Conservation (phyloP, 192 early-diverging fungal species). For the Coemansia sp. region DNA sequence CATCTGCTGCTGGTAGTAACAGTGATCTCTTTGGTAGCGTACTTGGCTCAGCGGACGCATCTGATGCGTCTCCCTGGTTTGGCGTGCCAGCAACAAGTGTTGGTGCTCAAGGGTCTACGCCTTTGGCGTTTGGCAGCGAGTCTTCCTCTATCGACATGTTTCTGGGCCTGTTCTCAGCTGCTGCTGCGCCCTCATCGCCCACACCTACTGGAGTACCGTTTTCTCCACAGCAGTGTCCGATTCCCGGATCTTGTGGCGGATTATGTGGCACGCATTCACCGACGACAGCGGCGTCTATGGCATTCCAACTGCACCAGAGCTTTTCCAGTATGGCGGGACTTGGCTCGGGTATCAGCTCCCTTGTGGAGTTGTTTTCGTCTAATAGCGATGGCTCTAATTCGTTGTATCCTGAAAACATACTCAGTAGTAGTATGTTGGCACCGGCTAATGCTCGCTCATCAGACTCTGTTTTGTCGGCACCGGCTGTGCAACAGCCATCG, state of each 20-base stretch:
- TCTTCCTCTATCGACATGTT: slow-evolving; percentile 1
- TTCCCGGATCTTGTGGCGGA: slow-evolving; percentile 24
- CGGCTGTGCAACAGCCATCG: neutral
- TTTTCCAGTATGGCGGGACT: slow-evolving; percentile 37
- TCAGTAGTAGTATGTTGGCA: slow-evolving; percentile 40
- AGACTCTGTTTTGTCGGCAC: neutral
- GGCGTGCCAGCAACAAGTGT: neutral
- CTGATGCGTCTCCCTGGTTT: neutral
- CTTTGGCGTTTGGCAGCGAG: neutral
- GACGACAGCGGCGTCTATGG: slow-evolving; percentile 22
- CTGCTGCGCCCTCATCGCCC: neutral
- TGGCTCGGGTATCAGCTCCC: slow-evolving; percentile 28
- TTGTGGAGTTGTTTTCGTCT: slow-evolving; percentile 40
- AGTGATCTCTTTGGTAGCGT: neutral
- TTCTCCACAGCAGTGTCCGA: slow-evolving; percentile 18
- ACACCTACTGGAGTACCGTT: neutral
- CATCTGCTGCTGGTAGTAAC: neutral
- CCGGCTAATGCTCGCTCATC: neutral
- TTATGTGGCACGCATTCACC: slow-evolving; percentile 37
- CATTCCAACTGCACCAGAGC: slow-evolving; percentile 20
- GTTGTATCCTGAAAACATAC: slow-evolving; percentile 47
- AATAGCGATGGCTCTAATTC: slow-evolving; percentile 20
- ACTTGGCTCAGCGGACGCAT: neutral
- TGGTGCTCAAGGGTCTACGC: neutral
- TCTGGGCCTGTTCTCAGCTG: neutral